A percentile compares a stretch with the other conserved stretches of the same genome.
Conservation (phyloP, 2,329 filamentous ascomycete species). For the Stemphylium vesicarium region DNA sequence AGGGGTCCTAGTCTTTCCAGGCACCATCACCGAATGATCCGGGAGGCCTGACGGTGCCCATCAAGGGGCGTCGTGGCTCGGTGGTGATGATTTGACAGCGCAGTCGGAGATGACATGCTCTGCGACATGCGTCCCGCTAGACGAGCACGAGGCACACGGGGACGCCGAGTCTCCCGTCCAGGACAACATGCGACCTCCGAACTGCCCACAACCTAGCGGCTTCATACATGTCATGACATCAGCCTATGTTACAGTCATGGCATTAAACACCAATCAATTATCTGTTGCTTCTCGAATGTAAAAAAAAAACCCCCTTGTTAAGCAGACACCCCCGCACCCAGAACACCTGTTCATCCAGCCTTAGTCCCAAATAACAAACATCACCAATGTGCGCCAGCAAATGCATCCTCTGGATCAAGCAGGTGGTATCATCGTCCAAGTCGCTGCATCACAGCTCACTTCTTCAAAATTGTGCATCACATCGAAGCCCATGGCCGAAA, state of each 20-base stretch:
- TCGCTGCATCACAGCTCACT: slow-evolving; percentile 71
- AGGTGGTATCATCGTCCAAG: slow-evolving; percentile 64
- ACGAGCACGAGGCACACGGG: neutral
- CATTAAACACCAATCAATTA: too few species aligned
- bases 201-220: slow-evolving; percentile 1
- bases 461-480: slow-evolving; percentile 83
- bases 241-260: neutral
- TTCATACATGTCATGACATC: slow-evolving; percentile 8
- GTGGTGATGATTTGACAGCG: neutral
- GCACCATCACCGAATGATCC: too few species aligned
- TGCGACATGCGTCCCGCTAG: neutral
- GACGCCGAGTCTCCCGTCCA: neutral
- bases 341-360: neutral
- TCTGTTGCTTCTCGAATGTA: too few species aligned
- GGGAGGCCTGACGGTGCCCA: too few species aligned
- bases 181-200: neutral
- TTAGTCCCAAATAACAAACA: neutral
- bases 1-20: too few species aligned
- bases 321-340: neutral
- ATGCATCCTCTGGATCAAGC: slow-evolving; percentile 18
- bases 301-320: too few species aligned
- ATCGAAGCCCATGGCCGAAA: slow-evolving; percentile 81
- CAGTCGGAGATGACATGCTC: neutral
- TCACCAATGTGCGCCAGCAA: neutral
- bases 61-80: too few species aligned